A percentile compares a stretch with the other conserved stretches of the same genome.
These are phyloP conservation scores for Phytophthora melonis DNA, from an alignment of 352 stramenopile species.

Conservation along the genomic window DNA sequence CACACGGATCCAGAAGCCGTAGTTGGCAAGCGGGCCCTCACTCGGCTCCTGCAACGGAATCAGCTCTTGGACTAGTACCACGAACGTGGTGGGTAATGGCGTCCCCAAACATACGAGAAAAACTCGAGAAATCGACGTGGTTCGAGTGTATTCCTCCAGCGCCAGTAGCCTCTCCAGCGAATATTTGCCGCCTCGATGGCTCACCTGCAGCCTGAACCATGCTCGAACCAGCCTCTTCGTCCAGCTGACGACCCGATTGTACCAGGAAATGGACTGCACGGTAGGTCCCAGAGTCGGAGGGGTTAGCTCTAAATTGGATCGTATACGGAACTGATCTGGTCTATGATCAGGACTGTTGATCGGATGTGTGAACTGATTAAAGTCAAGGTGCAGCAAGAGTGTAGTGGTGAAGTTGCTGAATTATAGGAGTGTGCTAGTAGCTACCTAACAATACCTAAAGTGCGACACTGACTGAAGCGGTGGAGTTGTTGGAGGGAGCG, in stretches of 20 bases:
- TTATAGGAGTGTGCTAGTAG: not conserved
- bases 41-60: slow-evolving; percentile 14
- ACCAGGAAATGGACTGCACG: no score
- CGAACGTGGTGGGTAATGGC: not conserved
- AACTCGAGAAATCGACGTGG: not conserved
- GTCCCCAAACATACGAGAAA: slow-evolving; percentile 1
- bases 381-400: no score
- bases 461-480: not conserved
- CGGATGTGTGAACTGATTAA: not conserved
- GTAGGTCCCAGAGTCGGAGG: no score
- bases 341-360: no score
- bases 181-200: slow-evolving; percentile 5
- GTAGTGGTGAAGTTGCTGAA: not conserved
- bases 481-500: no score
- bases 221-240: no score
- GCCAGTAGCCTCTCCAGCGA: slow-evolving; percentile 8
- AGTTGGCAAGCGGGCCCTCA: slow-evolving; percentile 7
- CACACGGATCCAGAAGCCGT: slow-evolving; percentile 18
- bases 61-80: slow-evolving; percentile 6
- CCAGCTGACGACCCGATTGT: no score
- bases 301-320: no score
- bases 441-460: not conserved
- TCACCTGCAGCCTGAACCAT: slow-evolving; percentile 6
- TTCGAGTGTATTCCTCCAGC: slow-evolving; percentile 14
- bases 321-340: no score